Evolutionary conservation across 331 rosid species (phyloP).

Genomic region (Saraca asoca): DNA sequence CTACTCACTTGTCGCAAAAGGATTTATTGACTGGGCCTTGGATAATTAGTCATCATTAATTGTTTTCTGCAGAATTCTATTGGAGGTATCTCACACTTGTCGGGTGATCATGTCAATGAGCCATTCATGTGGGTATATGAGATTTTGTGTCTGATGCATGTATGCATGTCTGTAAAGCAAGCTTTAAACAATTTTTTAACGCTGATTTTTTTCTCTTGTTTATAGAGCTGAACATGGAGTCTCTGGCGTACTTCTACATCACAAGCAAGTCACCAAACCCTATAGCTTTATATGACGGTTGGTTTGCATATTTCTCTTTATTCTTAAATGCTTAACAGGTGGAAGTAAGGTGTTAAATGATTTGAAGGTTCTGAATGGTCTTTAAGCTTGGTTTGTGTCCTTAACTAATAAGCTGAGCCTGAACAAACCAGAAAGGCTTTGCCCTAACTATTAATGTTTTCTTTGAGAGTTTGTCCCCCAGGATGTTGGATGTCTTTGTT

Average conservation of each 20-base stretch:
- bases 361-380: slow-evolving; percentile 3
- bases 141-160: slow-evolving; percentile 9
- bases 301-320: slow-evolving; percentile 79
- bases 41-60: slow-evolving; percentile 34
- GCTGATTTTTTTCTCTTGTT: slow-evolving; percentile 36
- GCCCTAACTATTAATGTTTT: too few relatives aligned
- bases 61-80: slow-evolving; percentile 78
- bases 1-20: slow-evolving; percentile 22
- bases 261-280: slow-evolving; percentile 97
- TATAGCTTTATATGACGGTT: slow-evolving; percentile 76
- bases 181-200: slow-evolving; percentile 17
- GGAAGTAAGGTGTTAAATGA: slow-evolving; percentile 1
- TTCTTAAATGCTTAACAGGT: slow-evolving; percentile 42
- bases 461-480: too few relatives aligned
- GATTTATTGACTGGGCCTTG: slow-evolving; percentile 18
- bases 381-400: slow-evolving; percentile 15
- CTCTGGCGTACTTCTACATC: slow-evolving; percentile 96
- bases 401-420: slow-evolving; percentile 10
- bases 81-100: slow-evolving; percentile 85
- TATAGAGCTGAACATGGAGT: slow-evolving; percentile 94
- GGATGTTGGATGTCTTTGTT: too few relatives aligned
- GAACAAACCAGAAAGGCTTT: too few relatives aligned
- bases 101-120: slow-evolving; percentile 90
- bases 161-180: slow-evolving; percentile 2
- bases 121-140: slow-evolving; percentile 73